Evolutionary conservation across 495 filamentous ascomycete species (phyloP), one percentile per base, ranked within the genome.

Genomic region (Penicillium steckii): DNA sequence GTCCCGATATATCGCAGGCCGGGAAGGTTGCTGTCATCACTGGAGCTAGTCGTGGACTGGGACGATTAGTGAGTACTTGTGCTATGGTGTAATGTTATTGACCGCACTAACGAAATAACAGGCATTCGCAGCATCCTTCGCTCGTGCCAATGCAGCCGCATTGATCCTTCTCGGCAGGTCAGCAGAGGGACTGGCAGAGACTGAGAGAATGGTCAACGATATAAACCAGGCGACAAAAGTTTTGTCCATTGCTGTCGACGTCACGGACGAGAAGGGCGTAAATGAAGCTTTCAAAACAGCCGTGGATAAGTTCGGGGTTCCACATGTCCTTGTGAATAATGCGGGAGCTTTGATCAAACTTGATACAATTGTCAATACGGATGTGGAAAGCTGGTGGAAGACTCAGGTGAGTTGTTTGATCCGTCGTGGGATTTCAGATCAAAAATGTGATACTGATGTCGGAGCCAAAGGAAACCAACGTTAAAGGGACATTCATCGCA

Each of bases 281-380:
- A 50, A 55, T 5, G 50, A 48, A 3, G 59, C 75, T 1, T 79
- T 71, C 37, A 57, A 58, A 6, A 55, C 67, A 23, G 64, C 77
- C n/a, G 62, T 67, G 8, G 59, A 59, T 13, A 59, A 57, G 6
- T 72, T 71, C 37, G 70, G 72, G 2, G 52, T 57, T 7, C 66
- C 74, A 9, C 74, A 80, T 51, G 52, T 80, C 0, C 61, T 80
- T 12, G 51, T 78, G 37, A 76, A 75, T 55, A 77, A 74, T 44
- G 76, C 75, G 1, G 76, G 64, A 0, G 52, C 61, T 3, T 30
- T 55, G 9, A 40, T 46, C 15, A 54, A 49, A 1, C 46, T 50
- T 1, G 49, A 52, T n/a, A 23, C 33, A 4, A 58, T 64, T 7
- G 25, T 50, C 12, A 59, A 68, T 2, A 48, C 62, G 1, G 57